Conservation (phyloP, 768 basidiomycete genomes). For the Lactarius evosmus region DNA sequence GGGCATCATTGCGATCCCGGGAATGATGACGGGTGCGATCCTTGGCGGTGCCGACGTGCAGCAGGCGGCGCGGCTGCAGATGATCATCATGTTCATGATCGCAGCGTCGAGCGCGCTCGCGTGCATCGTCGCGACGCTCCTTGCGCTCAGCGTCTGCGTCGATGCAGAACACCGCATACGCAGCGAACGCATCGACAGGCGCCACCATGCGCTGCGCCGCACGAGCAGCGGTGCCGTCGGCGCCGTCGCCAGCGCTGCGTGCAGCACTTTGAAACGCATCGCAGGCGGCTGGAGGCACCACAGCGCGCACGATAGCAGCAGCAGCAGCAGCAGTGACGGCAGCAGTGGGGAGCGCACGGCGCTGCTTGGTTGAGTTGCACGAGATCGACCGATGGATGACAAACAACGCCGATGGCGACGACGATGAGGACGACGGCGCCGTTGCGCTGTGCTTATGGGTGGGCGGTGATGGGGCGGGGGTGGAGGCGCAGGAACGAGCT, state of each 20-base stretch:
- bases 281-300: background rate
- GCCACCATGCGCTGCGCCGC: slow-evolving; percentile 24
- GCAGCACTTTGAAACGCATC: background rate
- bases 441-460: background rate
- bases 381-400: too few species aligned
- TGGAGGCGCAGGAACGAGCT: background rate
- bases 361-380: slow-evolving; percentile 4
- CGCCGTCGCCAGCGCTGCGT: background rate
- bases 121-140: slow-evolving; percentile 58
- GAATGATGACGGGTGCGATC: slow-evolving; percentile 92
- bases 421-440: too few species aligned
- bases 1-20: slow-evolving; percentile 76
- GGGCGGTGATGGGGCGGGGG: too few species aligned
- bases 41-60: slow-evolving; percentile 81
- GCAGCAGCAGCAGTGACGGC: too few species aligned
- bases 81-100: slow-evolving; percentile 96
- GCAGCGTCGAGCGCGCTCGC: slow-evolving; percentile 72
- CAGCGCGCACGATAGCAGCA: background rate
- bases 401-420: too few species aligned
- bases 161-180: slow-evolving; percentile 67
- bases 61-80: slow-evolving; percentile 82
- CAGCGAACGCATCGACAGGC: slow-evolving; percentile 53
- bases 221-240: background rate
- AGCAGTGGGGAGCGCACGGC: background rate
- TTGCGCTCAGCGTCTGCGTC: slow-evolving; percentile 59